These are phyloP conservation scores for Fusarium palustre DNA, from an alignment of 2,329 filamentous ascomycete genomes.

Conservation along the genomic window DNA sequence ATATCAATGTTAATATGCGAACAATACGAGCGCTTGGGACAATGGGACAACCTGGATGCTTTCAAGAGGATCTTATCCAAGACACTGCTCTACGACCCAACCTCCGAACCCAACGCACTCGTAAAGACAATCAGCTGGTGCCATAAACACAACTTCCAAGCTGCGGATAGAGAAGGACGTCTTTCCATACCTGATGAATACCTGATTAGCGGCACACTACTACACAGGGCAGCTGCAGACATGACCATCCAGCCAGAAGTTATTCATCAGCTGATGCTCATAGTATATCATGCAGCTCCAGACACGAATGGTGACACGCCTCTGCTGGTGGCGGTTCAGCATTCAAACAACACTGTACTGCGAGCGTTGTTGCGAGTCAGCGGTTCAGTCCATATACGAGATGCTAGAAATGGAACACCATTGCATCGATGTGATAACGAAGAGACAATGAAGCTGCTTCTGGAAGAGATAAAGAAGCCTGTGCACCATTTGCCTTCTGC, in stretches of 20 bases:
- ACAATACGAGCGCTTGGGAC: conserved; percentile 13
- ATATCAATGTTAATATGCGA: conserved; percentile 18
- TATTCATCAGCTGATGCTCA: conserved; percentile 14
- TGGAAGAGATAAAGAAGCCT: conserved; percentile 24
- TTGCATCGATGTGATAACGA: conserved; percentile 13
- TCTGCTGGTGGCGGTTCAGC: conserved; percentile 16
- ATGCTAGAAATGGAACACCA: conserved; percentile 9
- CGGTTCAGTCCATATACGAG: conserved; percentile 11
- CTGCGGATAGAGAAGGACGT: neutral
- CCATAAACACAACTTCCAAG: neutral
- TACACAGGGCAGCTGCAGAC: conserved; percentile 13
- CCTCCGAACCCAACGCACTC: conserved; percentile 7
- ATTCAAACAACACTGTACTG: conserved; percentile 14
- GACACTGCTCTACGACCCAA: neutral
- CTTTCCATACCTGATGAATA: neutral
- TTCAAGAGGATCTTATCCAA: neutral
- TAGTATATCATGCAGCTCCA: neutral
- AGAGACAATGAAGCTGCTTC: conserved; percentile 1
- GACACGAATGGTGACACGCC: conserved; percentile 17
- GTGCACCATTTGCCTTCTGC: neutral
- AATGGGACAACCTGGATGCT: conserved; percentile 13
- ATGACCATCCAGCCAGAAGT: neutral
- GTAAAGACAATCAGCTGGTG: conserved; percentile 17
- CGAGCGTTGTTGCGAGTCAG: neutral
- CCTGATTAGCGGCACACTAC: neutral